phyloP scores from a whole-genome alignment of 2,329 filamentous ascomycete genomes.

The Botryotinia narcissicola region DNA sequence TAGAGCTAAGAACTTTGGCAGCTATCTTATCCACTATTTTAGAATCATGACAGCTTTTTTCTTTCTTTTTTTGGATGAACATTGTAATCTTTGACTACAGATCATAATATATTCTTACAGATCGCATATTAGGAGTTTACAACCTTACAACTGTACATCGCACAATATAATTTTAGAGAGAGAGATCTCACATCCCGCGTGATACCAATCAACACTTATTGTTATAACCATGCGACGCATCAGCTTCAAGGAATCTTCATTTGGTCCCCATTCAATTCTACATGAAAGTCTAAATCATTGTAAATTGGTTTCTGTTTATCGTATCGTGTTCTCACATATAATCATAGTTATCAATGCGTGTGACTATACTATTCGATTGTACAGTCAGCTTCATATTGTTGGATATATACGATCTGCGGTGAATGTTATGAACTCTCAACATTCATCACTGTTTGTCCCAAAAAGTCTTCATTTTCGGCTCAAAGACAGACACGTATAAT shows the following conservation, averaged over 20 bases:
- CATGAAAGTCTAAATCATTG: too few species aligned
- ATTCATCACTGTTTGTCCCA: neutral
- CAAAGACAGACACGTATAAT: too few species aligned
- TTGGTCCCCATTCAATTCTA: neutral
- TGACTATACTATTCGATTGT: too few species aligned
- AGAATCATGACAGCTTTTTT: neutral
- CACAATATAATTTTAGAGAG: too few species aligned
- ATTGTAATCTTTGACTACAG: neutral
- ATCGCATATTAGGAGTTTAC: too few species aligned
- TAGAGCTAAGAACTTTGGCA: neutral
- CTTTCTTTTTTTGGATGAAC: neutral
- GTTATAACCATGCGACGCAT: too few species aligned
- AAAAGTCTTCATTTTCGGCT: neutral
- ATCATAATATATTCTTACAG: neutral
- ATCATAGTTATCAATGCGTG: too few species aligned
- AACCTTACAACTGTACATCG: too few species aligned
- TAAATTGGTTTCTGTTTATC: too few species aligned
- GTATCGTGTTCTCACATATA: too few species aligned
- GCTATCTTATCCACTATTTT: neutral
- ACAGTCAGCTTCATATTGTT: too few species aligned
- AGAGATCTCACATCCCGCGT: too few species aligned
- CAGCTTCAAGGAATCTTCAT: neutral
- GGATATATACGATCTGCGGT: neutral
- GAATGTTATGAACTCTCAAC: neutral
- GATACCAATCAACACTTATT: neutral